Base-by-base conservation (phyloP, 441 rosid genomes). In the Dalechampia spathulata region DNA sequence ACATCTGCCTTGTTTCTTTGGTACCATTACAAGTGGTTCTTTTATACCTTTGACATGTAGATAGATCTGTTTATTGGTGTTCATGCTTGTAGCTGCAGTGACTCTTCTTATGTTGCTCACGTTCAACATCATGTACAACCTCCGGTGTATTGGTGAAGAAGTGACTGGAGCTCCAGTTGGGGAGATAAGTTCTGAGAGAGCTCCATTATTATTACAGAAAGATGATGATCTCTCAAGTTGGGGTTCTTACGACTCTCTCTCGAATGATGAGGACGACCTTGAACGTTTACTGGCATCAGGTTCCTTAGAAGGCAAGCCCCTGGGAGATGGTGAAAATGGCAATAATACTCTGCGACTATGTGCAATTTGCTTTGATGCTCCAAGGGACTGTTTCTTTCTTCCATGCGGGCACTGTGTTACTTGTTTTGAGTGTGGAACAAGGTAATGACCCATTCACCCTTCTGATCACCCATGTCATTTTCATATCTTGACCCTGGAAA, bases 381-480 rank as follows among this genome's bases (percentile, higher is more conserved):
- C 96, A 13, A 87, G 99, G 69, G 97, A 85, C 66, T 90, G 99
- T 74, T 93, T 90, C 76, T 93, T 93, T 73, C 97, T 93, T 77
- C 96, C 96, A 20, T 93, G 99, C 59, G 99, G 99, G 28, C 97
- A 90, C 66, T 90, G 93, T 52, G 83, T 87, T 21, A 80, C 99
- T 62, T 93, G 96, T 70, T 87, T 77, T 68, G 91, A 65, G 6
- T 93, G 99, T 49, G 97, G 97, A 67, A 77, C 87, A 52, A 80
- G 97, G 99, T 90, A 87, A 65, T 39, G 41, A 22, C 58, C 21
- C n/a, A 30, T 57, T 30, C 40, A 20, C 49, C 37, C 45, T 4
- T 26, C 1, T 42, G n/a, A 27, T 25, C 44, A 17, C 20, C 48
- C 30, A 6, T 30, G 40, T 60, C 30, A 47, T 52, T 47, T 36